These are phyloP conservation scores for Amanita inopinata DNA, from an alignment of 768 basidiomycete genomes.

Conservation along the genomic window DNA sequence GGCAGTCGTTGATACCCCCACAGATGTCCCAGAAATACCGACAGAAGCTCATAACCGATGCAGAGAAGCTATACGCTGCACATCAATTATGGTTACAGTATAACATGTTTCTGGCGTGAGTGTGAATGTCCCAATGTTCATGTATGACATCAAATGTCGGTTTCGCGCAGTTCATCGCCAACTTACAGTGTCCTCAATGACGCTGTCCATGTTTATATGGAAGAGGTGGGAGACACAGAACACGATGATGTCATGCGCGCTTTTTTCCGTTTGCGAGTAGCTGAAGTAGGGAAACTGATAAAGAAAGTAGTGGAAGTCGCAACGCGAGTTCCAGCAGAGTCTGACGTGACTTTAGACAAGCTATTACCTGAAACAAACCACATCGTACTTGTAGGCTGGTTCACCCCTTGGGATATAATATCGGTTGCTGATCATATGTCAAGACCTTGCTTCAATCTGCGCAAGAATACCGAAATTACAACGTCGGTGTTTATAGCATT, in stretches of 20 bases:
- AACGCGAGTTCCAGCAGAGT: conserved; percentile 31
- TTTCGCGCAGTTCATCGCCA: conserved; percentile 36
- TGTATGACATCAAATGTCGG: not conserved
- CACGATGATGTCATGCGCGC: conserved; percentile 73
- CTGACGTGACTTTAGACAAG: conserved; percentile 31
- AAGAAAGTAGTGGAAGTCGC: conserved; percentile 47
- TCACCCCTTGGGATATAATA: not conserved
- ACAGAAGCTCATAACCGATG: conserved; percentile 67
- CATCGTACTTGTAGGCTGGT: conserved; percentile 50
- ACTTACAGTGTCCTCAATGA: conserved; percentile 59
- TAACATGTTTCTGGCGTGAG: conserved; percentile 59
- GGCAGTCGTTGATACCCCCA: not conserved
- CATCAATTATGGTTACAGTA: conserved; percentile 75
- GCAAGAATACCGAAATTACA: conserved; percentile 64
- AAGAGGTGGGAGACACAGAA: conserved; percentile 38
- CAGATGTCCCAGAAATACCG: conserved; percentile 79
- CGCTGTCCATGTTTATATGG: conserved; percentile 61
- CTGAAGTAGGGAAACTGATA: conserved; percentile 58
- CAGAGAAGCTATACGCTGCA: conserved; percentile 78
- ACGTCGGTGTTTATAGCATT: conserved; percentile 70
- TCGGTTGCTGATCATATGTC: conserved; percentile 2
- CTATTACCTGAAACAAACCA: conserved; percentile 60
- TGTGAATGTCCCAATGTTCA: conserved; percentile 7
- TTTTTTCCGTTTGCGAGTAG: conserved; percentile 70
- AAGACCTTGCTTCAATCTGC: conserved; percentile 70